Evolutionary conservation across 2,329 filamentous ascomycete genomes (phyloP).

Genomic region (Biscogniauxia mediterranea): DNA sequence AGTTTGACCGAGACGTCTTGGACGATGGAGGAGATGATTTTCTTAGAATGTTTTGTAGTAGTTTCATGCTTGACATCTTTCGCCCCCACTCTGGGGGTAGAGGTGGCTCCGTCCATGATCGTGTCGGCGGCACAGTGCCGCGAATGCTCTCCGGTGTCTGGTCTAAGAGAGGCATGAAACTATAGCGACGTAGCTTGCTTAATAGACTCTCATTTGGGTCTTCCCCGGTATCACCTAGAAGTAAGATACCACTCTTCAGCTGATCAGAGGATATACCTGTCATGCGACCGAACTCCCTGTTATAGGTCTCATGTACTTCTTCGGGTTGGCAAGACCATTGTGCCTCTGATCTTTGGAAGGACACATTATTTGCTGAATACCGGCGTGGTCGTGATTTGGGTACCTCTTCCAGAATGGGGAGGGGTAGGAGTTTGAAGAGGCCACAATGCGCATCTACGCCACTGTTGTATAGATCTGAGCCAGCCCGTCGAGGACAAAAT

Average conservation of each 20-base stretch:
- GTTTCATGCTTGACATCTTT: slow-evolving; percentile 19
- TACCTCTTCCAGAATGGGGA: slow-evolving; percentile 20
- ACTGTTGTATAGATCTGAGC: slow-evolving; percentile 19
- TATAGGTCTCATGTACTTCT: neutral
- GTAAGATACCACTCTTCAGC: slow-evolving; percentile 17
- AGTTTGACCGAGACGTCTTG: slow-evolving; percentile 11
- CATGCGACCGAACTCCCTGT: slow-evolving; percentile 13
- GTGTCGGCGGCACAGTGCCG: neutral
- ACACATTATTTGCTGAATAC: slow-evolving; percentile 3
- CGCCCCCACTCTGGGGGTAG: slow-evolving; percentile 4
- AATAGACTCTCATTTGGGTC: slow-evolving; percentile 12
- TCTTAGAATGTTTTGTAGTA: slow-evolving; percentile 26
- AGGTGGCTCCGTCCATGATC: slow-evolving; percentile 7
- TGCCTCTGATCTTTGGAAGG: neutral
- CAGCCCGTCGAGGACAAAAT: slow-evolving; percentile 7
- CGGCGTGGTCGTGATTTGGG: slow-evolving; percentile 1
- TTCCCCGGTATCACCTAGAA: neutral
- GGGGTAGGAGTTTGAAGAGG: slow-evolving; percentile 2
- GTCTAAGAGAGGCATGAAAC: slow-evolving; percentile 27
- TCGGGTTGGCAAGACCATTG: slow-evolving; percentile 5
- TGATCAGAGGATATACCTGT: slow-evolving; percentile 20
- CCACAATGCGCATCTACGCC: slow-evolving; percentile 31
- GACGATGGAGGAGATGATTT: slow-evolving; percentile 6
- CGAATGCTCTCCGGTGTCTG: slow-evolving; percentile 23
- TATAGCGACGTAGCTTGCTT: slow-evolving; percentile 27